These are phyloP conservation scores for Ustilago bromivora DNA, from an alignment of 1,284 basidiomycete species.

Conservation along the genomic window DNA sequence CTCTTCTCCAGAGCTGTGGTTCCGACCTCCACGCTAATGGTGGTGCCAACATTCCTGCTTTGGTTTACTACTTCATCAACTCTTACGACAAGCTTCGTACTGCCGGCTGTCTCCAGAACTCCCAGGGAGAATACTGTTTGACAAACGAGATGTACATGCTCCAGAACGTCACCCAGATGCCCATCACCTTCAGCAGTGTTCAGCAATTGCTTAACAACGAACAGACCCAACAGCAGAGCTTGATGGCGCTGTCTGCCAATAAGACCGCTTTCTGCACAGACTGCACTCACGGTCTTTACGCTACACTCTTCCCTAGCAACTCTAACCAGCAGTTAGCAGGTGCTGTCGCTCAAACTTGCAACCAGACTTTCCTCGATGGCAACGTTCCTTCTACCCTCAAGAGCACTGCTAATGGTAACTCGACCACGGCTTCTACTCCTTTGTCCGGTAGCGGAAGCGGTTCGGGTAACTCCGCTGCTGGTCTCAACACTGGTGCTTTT, in stretches of 20 bases:
- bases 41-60: conserved; percentile 30
- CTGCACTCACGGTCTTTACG: conserved; percentile 45
- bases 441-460: conserved; percentile 3
- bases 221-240: conserved; percentile 13
- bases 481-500: conserved; percentile 11
- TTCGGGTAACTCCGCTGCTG: conserved; percentile 7
- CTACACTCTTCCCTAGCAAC: conserved; percentile 33
- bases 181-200: conserved; percentile 20
- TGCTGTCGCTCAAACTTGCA: conserved; percentile 32
- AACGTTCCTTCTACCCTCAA: conserved; percentile 34
- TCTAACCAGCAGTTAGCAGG: conserved; percentile 22
- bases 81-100: conserved; percentile 31
- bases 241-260: conserved; percentile 27
- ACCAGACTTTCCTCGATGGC: conserved; percentile 29
- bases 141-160: conserved; percentile 30
- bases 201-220: conserved; percentile 27
- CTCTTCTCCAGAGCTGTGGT: conserved; percentile 36
- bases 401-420: conserved; percentile 38
- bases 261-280: conserved; percentile 49
- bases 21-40: conserved; percentile 17
- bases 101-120: conserved; percentile 32
- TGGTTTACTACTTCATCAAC: conserved; percentile 47
- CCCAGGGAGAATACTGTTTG: conserved; percentile 19
- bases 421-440: conserved; percentile 11
- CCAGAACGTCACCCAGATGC: conserved; percentile 31